phyloP scores from a whole-genome alignment of 2,329 filamentous ascomycete genomes.

The Sporothrix curviconia region DNA sequence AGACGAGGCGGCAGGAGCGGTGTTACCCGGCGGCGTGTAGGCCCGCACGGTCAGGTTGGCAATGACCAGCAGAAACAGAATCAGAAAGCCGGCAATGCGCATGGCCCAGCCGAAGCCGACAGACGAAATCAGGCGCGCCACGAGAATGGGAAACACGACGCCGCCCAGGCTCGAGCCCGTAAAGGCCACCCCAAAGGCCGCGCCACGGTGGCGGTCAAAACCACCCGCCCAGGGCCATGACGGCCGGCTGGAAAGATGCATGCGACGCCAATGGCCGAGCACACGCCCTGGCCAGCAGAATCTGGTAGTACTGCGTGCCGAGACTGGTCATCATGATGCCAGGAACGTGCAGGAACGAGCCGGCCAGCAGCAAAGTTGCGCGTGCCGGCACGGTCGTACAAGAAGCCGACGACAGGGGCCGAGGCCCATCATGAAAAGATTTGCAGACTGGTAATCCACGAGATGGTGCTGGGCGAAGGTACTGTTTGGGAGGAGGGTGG shows the following conservation, averaged over 20 bases:
- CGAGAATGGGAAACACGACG: conserved; percentile 24
- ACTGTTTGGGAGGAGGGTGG: conserved; percentile 32
- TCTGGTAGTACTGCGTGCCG: conserved; percentile 34
- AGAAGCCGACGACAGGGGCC: conserved; percentile 29
- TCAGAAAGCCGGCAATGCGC: conserved; percentile 21
- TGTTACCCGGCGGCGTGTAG: not conserved
- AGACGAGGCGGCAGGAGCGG: conserved; percentile 19
- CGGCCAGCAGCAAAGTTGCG: conserved; percentile 45
- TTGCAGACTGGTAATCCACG: conserved; percentile 47
- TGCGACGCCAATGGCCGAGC: conserved; percentile 31
- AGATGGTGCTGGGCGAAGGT: conserved; percentile 39
- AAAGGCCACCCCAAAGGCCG: conserved; percentile 24
- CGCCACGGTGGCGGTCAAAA: conserved; percentile 22
- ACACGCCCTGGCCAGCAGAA: conserved; percentile 35
- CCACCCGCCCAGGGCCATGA: conserved; percentile 27
- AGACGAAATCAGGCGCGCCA: conserved; percentile 16
- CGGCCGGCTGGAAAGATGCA: conserved; percentile 27
- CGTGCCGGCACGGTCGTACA: conserved; percentile 59
- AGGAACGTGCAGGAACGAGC: conserved; percentile 51
- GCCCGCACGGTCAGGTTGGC: conserved; percentile 20
- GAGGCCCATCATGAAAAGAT: conserved; percentile 31
- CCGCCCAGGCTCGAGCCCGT: conserved; percentile 22
- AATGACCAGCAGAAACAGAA: conserved; percentile 20
- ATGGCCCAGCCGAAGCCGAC: conserved; percentile 24
- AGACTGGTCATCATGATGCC: conserved; percentile 58